Conservation (phyloP, 2,329 filamentous ascomycete genomes). For the Colletotrichum australisinense region DNA sequence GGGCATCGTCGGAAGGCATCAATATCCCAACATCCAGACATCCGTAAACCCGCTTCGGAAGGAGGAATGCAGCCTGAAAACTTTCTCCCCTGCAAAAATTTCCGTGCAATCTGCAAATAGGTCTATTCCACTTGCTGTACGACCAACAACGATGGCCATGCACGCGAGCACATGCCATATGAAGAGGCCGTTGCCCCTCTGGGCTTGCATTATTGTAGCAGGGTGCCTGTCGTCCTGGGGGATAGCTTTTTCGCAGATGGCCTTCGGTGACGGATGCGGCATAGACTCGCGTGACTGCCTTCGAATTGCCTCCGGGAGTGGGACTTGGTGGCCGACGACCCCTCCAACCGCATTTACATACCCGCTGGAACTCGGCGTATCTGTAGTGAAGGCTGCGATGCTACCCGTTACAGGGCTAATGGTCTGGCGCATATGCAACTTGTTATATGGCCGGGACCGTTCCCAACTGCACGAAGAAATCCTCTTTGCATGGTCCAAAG, state of each 20-base stretch:
- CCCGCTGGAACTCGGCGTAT: not conserved
- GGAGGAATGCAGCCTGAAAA: not conserved
- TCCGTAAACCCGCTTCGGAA: constrained; percentile 4
- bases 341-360: constrained; percentile 7
- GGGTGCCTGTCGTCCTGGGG: not conserved
- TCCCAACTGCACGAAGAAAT: not conserved
- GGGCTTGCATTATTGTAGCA: not conserved
- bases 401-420: not conserved
- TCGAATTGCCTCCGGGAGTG: constrained; percentile 5
- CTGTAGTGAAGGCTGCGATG: not conserved
- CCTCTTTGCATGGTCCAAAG: not conserved
- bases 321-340: constrained; percentile 10
- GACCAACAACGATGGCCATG: not conserved
- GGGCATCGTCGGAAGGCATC: constrained; percentile 7
- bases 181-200: not conserved
- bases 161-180: constrained; percentile 19
- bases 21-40: not conserved
- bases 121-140: not conserved
- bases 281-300: constrained; percentile 21
- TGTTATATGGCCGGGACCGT: not conserved
- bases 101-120: not conserved
- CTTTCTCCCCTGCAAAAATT: not conserved
- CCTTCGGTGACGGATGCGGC: constrained; percentile 22
- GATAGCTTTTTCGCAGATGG: not conserved
- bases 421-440: constrained; percentile 12